Conservation (phyloP, 2,329 filamentous ascomycete species). For the Helotiales sp. region DNA sequence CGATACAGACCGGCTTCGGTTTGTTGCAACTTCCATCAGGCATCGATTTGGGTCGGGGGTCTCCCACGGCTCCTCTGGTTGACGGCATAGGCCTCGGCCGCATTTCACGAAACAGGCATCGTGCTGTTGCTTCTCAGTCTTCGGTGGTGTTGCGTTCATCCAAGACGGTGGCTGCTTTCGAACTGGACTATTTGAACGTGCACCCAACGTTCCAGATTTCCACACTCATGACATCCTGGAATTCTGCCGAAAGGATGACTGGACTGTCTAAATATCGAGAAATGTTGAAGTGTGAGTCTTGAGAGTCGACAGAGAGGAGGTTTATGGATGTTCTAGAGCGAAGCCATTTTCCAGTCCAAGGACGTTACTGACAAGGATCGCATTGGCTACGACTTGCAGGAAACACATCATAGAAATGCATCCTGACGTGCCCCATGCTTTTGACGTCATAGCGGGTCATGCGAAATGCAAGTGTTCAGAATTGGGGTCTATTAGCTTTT, state of each 20-base stretch:
- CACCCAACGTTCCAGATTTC: too few relatives aligned
- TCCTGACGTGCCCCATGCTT: background rate
- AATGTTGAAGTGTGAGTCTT: background rate
- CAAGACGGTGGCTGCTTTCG: too few relatives aligned
- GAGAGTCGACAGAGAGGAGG: background rate
- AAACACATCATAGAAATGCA: background rate
- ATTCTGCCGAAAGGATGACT: background rate
- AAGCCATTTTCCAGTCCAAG: background rate
- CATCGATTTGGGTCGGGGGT: background rate
- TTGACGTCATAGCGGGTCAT: background rate
- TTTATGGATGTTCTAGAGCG: background rate
- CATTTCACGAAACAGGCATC: slow-evolving; percentile 6
- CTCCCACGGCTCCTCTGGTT: slow-evolving; percentile 5
- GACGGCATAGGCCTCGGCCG: slow-evolving; percentile 4
- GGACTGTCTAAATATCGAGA: background rate
- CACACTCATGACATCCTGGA: background rate
- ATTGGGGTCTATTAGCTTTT: background rate
- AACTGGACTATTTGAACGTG: too few relatives aligned
- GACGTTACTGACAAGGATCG: background rate
- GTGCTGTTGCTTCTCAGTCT: background rate
- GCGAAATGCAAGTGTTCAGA: background rate
- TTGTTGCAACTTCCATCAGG: background rate
- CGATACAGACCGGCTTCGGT: background rate
- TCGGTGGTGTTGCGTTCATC: too few relatives aligned
- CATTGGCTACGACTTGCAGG: background rate